These are phyloP conservation scores for Bipolaris gigantea DNA, from an alignment of 2,329 filamentous ascomycete species.

Conservation along the genomic window DNA sequence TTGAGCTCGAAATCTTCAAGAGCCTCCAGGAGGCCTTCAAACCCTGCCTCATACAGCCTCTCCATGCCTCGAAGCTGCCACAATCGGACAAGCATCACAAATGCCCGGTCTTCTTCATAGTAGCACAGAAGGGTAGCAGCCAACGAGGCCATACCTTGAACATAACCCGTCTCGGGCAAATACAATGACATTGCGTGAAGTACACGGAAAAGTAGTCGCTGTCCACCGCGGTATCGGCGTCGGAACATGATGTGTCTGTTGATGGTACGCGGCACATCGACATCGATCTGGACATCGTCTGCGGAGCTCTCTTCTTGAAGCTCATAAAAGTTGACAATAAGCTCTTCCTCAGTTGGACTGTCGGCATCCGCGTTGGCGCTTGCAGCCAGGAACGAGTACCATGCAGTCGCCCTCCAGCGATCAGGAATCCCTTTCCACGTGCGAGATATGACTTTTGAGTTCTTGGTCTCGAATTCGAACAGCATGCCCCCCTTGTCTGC, in stretches of 20 bases:
- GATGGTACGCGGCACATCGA: conserved; percentile 94
- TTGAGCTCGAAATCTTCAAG: conserved; percentile 80
- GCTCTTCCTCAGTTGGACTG: conserved; percentile 67
- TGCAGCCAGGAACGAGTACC: conserved; percentile 86
- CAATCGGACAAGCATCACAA: conserved; percentile 94
- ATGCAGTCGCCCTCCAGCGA: conserved; percentile 88
- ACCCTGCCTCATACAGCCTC: conserved; percentile 79
- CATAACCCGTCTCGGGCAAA: conserved; percentile 88
- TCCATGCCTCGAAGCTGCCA: conserved; percentile 89
- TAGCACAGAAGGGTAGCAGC: conserved; percentile 93
- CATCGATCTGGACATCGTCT: conserved; percentile 95
- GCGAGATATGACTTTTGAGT: conserved; percentile 78
- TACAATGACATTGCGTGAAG: conserved; percentile 90
- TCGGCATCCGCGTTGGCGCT: conserved; percentile 69
- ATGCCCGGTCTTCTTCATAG: conserved; percentile 91
- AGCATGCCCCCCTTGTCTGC: conserved; percentile 62
- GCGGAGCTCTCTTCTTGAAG: conserved; percentile 75
- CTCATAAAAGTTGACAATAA: conserved; percentile 71
- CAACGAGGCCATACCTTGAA: conserved; percentile 95
- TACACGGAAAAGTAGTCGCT: conserved; percentile 88
- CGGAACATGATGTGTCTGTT: conserved; percentile 98
- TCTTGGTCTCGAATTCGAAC: conserved; percentile 79
- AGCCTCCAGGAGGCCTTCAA: conserved; percentile 82
- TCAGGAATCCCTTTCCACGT: conserved; percentile 99
- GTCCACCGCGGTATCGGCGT: conserved; percentile 81